Conservation (phyloP, 1,139 yeast species). For the Dujonia santamariae region DNA sequence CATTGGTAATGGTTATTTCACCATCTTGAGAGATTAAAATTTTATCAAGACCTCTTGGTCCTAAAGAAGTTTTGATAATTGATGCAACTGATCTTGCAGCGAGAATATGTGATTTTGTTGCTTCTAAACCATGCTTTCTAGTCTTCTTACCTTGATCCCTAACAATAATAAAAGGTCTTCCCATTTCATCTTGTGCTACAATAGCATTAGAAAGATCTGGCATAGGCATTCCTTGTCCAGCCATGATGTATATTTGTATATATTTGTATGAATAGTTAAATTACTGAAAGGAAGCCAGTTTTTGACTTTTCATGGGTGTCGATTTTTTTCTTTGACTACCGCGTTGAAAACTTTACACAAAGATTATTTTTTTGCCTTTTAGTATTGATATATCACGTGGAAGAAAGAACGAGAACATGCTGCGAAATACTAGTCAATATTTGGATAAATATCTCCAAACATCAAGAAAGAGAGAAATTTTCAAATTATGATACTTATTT, state of each 20-base stretch:
- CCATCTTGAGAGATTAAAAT: conserved; percentile 92
- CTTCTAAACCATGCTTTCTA: conserved; percentile 90
- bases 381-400: too few relatives aligned
- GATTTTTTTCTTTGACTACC: not conserved
- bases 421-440: too few relatives aligned
- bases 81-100: conserved; percentile 97
- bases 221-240: conserved; percentile 52
- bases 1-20: conserved; percentile 96
- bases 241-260: conserved; percentile 16
- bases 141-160: conserved; percentile 95
- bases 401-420: too few relatives aligned
- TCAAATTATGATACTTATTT: too few relatives aligned
- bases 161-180: conserved; percentile 96
- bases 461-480: too few relatives aligned
- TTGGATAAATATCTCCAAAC: too few relatives aligned
- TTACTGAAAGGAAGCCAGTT: too few relatives aligned
- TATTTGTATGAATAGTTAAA: too few relatives aligned
- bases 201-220: conserved; percentile 97
- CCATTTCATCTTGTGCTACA: conserved; percentile 98
- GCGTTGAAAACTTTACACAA: not conserved
- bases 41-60: conserved; percentile 98
- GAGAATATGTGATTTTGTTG: conserved; percentile 89
- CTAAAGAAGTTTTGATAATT: conserved; percentile 87
- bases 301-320: not conserved
- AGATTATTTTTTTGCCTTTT: too few relatives aligned